Percentiles rank a stretch among this genome's conserved stretches.
Conservation (phyloP, 2,329 filamentous ascomycete species). For the Moelleriella libera region DNA sequence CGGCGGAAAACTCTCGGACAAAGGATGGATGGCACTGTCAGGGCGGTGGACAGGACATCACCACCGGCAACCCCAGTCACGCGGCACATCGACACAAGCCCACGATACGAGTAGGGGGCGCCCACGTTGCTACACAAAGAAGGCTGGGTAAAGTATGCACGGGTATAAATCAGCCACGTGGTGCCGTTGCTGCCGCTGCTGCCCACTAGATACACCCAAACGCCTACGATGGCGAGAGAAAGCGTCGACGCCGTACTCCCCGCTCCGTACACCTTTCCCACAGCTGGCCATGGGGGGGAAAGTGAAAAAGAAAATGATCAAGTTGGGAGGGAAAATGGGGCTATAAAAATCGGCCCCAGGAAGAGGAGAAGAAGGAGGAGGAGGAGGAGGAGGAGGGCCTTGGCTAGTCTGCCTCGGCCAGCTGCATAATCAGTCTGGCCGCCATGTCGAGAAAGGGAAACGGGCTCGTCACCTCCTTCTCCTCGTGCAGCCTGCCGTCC, state of each 20-base stretch:
- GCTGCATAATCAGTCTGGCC: slow-evolving; percentile 79
- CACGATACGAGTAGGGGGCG: no score
- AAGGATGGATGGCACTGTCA: no score
- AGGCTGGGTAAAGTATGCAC: background rate
- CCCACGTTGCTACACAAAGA: background rate
- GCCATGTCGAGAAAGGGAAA: slow-evolving; percentile 95
- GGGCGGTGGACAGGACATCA: no score
- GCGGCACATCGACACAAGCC: no score
- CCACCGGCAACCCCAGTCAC: no score
- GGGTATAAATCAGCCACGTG: background rate
- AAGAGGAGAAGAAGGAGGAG: background rate
- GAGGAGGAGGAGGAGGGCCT: background rate
- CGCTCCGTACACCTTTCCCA: no score
- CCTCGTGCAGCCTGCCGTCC: slow-evolving; percentile 62
- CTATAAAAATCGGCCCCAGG: no score
- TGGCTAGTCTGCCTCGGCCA: slow-evolving; percentile 61
- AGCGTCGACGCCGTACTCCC: background rate
- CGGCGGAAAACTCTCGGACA: no score
- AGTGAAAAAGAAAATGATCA: background rate
- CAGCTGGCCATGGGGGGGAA: background rate
- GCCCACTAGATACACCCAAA: no score
- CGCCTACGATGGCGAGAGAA: no score
- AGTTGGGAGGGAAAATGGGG: background rate
- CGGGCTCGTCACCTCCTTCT: slow-evolving; percentile 89
- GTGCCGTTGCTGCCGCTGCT: background rate